phyloP scores from a whole-genome alignment of 2,329 filamentous ascomycete species.

The Cadophora malorum region DNA sequence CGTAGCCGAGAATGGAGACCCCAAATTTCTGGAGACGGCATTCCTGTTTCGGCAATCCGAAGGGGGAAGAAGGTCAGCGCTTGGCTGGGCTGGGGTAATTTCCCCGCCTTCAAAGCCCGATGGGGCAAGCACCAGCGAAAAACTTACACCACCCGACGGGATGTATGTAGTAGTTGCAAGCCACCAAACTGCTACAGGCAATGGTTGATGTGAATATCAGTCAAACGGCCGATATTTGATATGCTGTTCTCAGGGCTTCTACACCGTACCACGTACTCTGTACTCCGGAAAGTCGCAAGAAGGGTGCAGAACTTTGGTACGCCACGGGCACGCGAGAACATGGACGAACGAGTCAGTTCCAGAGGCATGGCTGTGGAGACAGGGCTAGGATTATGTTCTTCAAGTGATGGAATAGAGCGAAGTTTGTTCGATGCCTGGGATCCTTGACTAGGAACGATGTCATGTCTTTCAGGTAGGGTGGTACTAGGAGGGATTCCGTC shows the following conservation, averaged over 20 bases:
- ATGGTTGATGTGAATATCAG: not conserved
- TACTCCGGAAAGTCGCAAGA: too few species aligned
- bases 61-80: not conserved
- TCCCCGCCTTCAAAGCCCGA: constrained; percentile 1
- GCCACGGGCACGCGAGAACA: not conserved
- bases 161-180: not conserved
- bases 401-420: not conserved
- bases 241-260: not conserved
- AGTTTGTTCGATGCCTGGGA: constrained; percentile 11
- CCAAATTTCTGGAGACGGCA: not conserved
- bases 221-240: not conserved
- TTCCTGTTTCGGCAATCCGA: not conserved
- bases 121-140: constrained; percentile 4
- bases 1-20: not conserved
- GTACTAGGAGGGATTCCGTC: not conserved
- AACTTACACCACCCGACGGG: not conserved
- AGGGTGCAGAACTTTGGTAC: not conserved
- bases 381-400: not conserved
- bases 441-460: not conserved
- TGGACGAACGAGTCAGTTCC: not conserved
- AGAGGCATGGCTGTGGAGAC: not conserved
- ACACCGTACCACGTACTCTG: too few species aligned
- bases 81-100: not conserved
- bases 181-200: not conserved
- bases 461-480: not conserved